Percentiles rank a stretch among this genome's conserved stretches.
Evolutionary conservation across 768 basidiomycete species (phyloP).

Genomic region (Leccinum boreale): DNA sequence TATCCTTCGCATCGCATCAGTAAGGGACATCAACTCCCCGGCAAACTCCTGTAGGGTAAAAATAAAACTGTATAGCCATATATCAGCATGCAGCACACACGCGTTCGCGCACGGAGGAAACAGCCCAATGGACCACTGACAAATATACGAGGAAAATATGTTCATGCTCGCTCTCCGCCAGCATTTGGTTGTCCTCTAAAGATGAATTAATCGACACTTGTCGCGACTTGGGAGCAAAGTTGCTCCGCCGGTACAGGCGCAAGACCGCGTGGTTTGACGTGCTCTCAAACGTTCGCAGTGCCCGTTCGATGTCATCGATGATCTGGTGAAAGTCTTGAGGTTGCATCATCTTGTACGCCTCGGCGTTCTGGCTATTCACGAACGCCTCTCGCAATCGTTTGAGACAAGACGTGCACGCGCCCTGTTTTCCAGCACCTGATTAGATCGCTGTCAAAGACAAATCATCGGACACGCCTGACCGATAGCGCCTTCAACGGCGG

Average conservation of each 20-base stretch:
- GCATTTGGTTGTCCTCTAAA: conserved; percentile 32
- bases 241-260: conserved; percentile 62
- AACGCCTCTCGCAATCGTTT: conserved; percentile 66
- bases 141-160: conserved; percentile 89
- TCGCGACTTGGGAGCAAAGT: conserved; percentile 23
- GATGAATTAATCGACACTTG: conserved; percentile 14
- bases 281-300: conserved; percentile 71
- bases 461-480: conserved; percentile 39
- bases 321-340: conserved; percentile 64
- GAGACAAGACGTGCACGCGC: conserved; percentile 57
- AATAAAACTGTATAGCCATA: conserved; percentile 65
- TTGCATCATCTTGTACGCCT: conserved; percentile 35
- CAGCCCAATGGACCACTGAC: conserved; percentile 44
- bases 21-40: conserved; percentile 73
- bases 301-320: conserved; percentile 62
- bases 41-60: conserved; percentile 96
- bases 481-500: conserved; percentile 73
- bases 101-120: not conserved
- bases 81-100: conserved; percentile 6
- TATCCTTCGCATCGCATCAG: conserved; percentile 81
- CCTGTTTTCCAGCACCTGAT: conserved; percentile 37
- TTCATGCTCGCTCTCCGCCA: conserved; percentile 62
- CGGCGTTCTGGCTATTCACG: conserved; percentile 36
- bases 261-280: conserved; percentile 83
- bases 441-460: not conserved